Percentiles rank a stretch among this genome's conserved stretches.
Conservation (phyloP, 2,329 filamentous ascomycete species). For the Gaeumannomyces tritici region DNA sequence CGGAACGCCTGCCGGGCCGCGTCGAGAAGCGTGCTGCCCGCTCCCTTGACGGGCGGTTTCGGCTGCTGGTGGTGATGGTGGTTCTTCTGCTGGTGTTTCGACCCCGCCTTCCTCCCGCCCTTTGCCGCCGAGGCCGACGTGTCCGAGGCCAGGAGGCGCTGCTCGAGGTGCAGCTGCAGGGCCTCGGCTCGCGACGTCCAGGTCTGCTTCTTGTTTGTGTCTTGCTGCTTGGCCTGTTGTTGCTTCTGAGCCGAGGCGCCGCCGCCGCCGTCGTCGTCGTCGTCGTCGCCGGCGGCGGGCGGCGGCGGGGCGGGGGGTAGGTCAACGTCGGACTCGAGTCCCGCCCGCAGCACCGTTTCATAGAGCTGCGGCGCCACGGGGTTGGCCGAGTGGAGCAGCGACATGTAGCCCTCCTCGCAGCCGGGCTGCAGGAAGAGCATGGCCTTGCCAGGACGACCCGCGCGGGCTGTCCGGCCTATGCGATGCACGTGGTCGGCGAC, state of each 20-base stretch:
- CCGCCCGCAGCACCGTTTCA: slow-evolving; percentile 52
- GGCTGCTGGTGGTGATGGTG: slow-evolving; percentile 47
- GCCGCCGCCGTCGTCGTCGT: slow-evolving; percentile 45
- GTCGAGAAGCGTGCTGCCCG: slow-evolving; percentile 54
- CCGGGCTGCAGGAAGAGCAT: slow-evolving; percentile 86
- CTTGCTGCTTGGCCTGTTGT: background rate
- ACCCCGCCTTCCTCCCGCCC: slow-evolving; percentile 8
- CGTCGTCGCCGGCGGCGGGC: slow-evolving; percentile 56
- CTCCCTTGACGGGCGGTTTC: slow-evolving; percentile 12
- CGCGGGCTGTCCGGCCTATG: slow-evolving; percentile 88
- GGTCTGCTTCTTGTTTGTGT: slow-evolving; percentile 27
- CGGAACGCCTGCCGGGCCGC: slow-evolving; percentile 79
- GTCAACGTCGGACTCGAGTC: slow-evolving; percentile 50
- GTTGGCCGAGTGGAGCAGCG: slow-evolving; percentile 49
- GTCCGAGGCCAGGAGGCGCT: slow-evolving; percentile 38
- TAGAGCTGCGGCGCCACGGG: slow-evolving; percentile 40
- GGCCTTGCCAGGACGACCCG: slow-evolving; percentile 78
- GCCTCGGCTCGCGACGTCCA: slow-evolving; percentile 39
- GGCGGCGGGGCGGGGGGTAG: slow-evolving; percentile 42
- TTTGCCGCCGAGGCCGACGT: slow-evolving; percentile 9
- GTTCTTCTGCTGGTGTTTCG: slow-evolving; percentile 21
- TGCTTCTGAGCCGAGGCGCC: slow-evolving; percentile 27
- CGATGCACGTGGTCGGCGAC: slow-evolving; percentile 90
- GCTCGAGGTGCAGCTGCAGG: slow-evolving; percentile 50
- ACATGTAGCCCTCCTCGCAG: slow-evolving; percentile 83